Evolutionary conservation across 116 monocot species (phyloP).

Genomic region (Iris pallida): DNA sequence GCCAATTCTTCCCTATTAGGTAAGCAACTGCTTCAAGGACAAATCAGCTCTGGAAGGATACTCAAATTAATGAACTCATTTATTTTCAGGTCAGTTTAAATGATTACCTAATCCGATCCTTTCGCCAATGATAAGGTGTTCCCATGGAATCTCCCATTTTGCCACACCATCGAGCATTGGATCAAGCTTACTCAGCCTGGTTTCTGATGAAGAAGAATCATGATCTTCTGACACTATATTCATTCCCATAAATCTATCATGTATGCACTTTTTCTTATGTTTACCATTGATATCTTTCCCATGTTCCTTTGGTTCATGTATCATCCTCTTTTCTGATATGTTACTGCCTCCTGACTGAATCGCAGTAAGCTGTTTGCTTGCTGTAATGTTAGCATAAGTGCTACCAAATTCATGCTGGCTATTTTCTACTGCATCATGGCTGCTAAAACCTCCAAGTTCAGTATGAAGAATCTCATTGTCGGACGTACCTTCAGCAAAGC

Average conservation of each 20-base stretch:
- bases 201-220: slow-evolving; percentile 31
- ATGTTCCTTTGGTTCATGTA: slow-evolving; percentile 24
- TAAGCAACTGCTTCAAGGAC: too few species aligned
- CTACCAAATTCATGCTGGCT: slow-evolving; percentile 10
- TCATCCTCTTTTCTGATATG: slow-evolving; percentile 5
- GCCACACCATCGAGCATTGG: slow-evolving; percentile 93
- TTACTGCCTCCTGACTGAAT: slow-evolving; percentile 21
- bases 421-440: slow-evolving; percentile 19
- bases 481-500: slow-evolving; percentile 11
- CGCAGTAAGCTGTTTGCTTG: slow-evolving; percentile 11
- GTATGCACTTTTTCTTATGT: slow-evolving; percentile 34
- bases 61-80: background rate
- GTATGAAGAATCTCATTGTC: slow-evolving; percentile 10
- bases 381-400: slow-evolving; percentile 18
- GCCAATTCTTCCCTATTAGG: too few species aligned
- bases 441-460: slow-evolving; percentile 7
- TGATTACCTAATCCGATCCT: slow-evolving; percentile 97
- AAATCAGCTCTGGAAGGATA: too few species aligned
- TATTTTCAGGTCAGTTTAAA: background rate
- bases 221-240: slow-evolving; percentile 24
- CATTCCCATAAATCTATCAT: slow-evolving; percentile 45
- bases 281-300: slow-evolving; percentile 31
- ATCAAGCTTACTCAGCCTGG: slow-evolving; percentile 52
- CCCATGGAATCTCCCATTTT: slow-evolving; percentile 94
- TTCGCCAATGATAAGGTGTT: slow-evolving; percentile 94